Conservation (phyloP, 2,329 filamentous ascomycete species). For the Anthostomella pinea region DNA sequence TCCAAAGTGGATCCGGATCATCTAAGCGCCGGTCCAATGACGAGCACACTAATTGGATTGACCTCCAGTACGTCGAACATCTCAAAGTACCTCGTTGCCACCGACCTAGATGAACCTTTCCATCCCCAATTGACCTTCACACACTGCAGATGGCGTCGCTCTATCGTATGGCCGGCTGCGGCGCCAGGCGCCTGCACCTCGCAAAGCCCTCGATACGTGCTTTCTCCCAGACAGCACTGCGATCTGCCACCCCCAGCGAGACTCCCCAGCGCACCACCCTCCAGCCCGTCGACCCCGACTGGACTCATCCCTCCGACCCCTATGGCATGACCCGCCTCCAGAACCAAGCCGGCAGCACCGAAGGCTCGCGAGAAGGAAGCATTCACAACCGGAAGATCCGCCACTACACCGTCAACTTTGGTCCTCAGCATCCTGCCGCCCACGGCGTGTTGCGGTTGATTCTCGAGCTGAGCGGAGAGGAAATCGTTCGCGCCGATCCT, state of each 20-base stretch:
- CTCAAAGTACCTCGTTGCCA: constrained; percentile 14
- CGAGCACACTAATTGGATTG: constrained; percentile 25
- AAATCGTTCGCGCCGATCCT: constrained; percentile 93
- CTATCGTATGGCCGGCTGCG: constrained; percentile 69
- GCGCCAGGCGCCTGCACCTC: constrained; percentile 61
- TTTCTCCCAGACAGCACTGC: constrained; percentile 63
- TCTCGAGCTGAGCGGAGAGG: constrained; percentile 95
- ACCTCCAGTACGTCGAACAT: constrained; percentile 3
- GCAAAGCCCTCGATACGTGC: constrained; percentile 40
- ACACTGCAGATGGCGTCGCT: constrained; percentile 63
- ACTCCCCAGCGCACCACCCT: constrained; percentile 58
- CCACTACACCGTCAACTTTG: constrained; percentile 99
- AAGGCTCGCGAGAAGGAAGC: constrained; percentile 47
- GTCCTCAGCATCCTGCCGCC: constrained; percentile 95
- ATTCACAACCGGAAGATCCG: constrained; percentile 77
- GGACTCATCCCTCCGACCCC: constrained; percentile 49
- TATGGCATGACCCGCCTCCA: constrained; percentile 46
- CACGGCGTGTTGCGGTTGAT: constrained; percentile 98
- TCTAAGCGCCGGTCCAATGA: constrained; percentile 27
- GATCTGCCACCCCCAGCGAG: constrained; percentile 59
- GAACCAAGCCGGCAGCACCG: constrained; percentile 39
- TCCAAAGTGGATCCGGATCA: constrained; percentile 19
- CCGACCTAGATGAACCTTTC: constrained; percentile 15
- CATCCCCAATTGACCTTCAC: constrained; percentile 29
- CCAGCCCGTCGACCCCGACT: constrained; percentile 63